A percentile compares a stretch with the other conserved stretches of the same genome.
These are phyloP conservation scores for Rhynchospora tenuis DNA, from an alignment of 176 grass and related monocot genomes.

Conservation along the genomic window DNA sequence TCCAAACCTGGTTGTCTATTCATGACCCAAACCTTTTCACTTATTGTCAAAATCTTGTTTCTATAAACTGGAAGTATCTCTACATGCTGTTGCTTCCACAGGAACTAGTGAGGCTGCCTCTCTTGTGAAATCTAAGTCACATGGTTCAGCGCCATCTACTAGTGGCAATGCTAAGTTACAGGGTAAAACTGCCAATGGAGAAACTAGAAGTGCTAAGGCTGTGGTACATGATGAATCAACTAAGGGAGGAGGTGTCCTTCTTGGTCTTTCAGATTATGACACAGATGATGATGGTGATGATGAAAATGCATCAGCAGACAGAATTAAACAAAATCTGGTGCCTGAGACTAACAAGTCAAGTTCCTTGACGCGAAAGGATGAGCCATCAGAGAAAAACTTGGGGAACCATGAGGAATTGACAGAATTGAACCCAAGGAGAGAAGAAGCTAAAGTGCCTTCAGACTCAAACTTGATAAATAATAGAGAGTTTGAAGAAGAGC, in stretches of 20 bases:
- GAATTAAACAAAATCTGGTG: constrained; percentile 23
- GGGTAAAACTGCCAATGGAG: constrained; percentile 36
- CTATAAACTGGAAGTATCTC: constrained; percentile 19
- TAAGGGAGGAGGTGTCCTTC: constrained; percentile 50
- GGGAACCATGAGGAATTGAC: constrained; percentile 16
- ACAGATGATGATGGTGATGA: constrained; percentile 60
- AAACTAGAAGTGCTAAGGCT: constrained; percentile 25
- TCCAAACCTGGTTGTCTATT: neutral
- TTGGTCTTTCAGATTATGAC: constrained; percentile 93
- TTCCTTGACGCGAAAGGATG: neutral
- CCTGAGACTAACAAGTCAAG: neutral
- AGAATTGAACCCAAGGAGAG: constrained; percentile 3
- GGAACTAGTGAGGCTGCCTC: constrained; percentile 36
- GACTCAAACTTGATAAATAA: constrained; percentile 17
- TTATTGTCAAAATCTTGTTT: constrained; percentile 10
- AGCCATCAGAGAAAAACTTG: constrained; percentile 21
- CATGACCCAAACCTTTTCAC: neutral
- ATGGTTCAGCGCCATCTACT: constrained; percentile 24
- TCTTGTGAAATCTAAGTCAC: constrained; percentile 31
- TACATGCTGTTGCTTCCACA: constrained; percentile 37
- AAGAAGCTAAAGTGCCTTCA: neutral
- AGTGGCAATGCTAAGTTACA: constrained; percentile 34
- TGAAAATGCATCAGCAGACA: neutral
- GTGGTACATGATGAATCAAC: constrained; percentile 30
- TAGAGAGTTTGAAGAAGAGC: constrained; percentile 25